Base-by-base conservation (phyloP, 2,329 filamentous ascomycete genomes). In the Cordyceps militaris region DNA sequence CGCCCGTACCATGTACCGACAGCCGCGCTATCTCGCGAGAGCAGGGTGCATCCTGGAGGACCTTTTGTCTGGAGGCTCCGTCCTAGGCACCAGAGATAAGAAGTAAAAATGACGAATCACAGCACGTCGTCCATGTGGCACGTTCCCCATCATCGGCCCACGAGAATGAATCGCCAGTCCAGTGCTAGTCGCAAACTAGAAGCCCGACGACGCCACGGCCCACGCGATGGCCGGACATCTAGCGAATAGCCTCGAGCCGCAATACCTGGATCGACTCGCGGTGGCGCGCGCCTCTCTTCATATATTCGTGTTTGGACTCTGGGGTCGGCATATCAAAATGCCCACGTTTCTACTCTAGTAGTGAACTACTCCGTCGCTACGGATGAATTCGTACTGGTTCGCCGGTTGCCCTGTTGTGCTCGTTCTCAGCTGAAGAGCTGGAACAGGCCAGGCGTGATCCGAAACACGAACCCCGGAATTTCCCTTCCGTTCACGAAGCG, bases 51-150 rank as follows among this genome's bases (percentile, higher is more conserved):
- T 36, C 34, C 34, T n/a, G 32, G 30, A 19, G 19, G 21, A 19
- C 32, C 48, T 24, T 26, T 23, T 42, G 36, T 21, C n/a, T 26
- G n/a, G 9, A 11, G 26, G 34, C 23, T 19, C 32, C 42, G 32
- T 46, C 21, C 10, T 28, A 32, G 32, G 53, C 44, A 42, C 34
- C 44, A 42, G n/a, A 32, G 53, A 56, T 56, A 49, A 49, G 26
- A 19, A 30, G 9, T 2, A 16, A 26, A 32, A 36, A n/a, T 16
- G 21, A 16, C 53, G 34, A 56, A 56, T 56, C 44, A 56, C 43
- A 38, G 21, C 16, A 16, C 2, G 8, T 16, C 34, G 11, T 38
- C 34, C 14, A 38, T 9, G 21, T 5, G 1, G 3, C 26, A 9
- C 13, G 16, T 14, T 5, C n/a, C 42, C 19, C 53, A n/a, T 48